Evolutionary conservation across 2,329 filamentous ascomycete species (phyloP).

Genomic region (Neocucurbitaria cava): DNA sequence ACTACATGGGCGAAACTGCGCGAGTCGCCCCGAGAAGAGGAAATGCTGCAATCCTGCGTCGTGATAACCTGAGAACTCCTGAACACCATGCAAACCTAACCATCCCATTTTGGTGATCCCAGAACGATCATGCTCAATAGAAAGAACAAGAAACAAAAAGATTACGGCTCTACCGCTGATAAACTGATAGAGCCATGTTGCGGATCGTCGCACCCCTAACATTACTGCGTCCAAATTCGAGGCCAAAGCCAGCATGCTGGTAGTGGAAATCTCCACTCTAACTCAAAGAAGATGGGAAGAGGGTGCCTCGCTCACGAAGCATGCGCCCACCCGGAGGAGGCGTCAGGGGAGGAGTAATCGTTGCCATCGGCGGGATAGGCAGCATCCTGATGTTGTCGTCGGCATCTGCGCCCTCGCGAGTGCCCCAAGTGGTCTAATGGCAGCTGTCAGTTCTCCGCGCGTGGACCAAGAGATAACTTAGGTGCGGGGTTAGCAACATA

Average conservation of each 20-base stretch:
- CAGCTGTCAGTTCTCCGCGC: slow-evolving; percentile 25
- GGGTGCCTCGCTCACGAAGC: slow-evolving; percentile 44
- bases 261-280: slow-evolving; percentile 32
- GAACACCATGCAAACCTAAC: slow-evolving; percentile 41
- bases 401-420: slow-evolving; percentile 86
- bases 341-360: slow-evolving; percentile 44
- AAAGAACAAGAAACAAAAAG: slow-evolving; percentile 19
- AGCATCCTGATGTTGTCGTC: slow-evolving; percentile 60
- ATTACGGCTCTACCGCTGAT: slow-evolving; percentile 29
- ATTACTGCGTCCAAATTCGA: slow-evolving; percentile 41
- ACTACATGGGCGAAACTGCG: slow-evolving; percentile 38
- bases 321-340: slow-evolving; percentile 43
- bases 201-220: slow-evolving; percentile 44
- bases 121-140: slow-evolving; percentile 37
- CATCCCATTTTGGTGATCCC: slow-evolving; percentile 42
- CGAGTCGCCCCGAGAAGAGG: slow-evolving; percentile 22
- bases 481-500: slow-evolving; percentile 33
- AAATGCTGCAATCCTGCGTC: slow-evolving; percentile 41
- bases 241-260: slow-evolving; percentile 33
- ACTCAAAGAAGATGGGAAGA: slow-evolving; percentile 35
- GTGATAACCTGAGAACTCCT: slow-evolving; percentile 26
- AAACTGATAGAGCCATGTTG: slow-evolving; percentile 28
- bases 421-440: slow-evolving; percentile 89
- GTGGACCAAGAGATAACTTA: slow-evolving; percentile 32
- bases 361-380: slow-evolving; percentile 42